Conservation (phyloP, 2,329 filamentous ascomycete genomes). For the Trichophyton schoenleinii region DNA sequence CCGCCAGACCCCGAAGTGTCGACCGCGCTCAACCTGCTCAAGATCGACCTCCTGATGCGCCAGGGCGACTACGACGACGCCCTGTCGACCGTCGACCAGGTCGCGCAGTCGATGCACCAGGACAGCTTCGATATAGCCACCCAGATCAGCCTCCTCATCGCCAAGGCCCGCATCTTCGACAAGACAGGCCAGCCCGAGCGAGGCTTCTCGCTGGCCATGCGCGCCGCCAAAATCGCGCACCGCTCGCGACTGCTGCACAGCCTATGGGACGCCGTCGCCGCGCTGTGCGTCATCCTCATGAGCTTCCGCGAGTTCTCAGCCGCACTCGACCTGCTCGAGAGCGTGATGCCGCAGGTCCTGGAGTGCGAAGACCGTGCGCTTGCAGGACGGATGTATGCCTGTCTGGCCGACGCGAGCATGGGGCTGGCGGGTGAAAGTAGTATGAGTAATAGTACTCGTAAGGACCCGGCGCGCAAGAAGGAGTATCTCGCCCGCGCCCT, state of each 20-base stretch:
- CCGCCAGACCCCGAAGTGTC: conserved; percentile 47
- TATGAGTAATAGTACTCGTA: conserved; percentile 12
- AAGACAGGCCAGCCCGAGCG: conserved; percentile 56
- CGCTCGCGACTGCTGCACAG: conserved; percentile 54
- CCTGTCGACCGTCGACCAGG: conserved; percentile 41
- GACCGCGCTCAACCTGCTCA: conserved; percentile 46
- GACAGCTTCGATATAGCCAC: conserved; percentile 52
- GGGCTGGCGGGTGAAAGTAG: conserved; percentile 52
- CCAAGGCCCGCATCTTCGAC: conserved; percentile 60
- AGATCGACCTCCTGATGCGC: conserved; percentile 47
- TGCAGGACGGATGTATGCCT: conserved; percentile 53
- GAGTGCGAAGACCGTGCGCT: conserved; percentile 55
- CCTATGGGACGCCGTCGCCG: conserved; percentile 60
- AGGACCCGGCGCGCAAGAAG: conserved; percentile 33
- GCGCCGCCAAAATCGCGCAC: conserved; percentile 62
- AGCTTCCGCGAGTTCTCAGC: conserved; percentile 58
- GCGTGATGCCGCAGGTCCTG: conserved; percentile 61
- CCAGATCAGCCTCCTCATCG: conserved; percentile 56
- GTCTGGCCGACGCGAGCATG: conserved; percentile 65
- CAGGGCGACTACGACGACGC: conserved; percentile 42
- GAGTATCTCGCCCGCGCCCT: conserved; percentile 49
- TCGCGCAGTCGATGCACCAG: conserved; percentile 40
- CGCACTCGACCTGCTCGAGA: conserved; percentile 51
- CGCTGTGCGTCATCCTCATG: conserved; percentile 56
- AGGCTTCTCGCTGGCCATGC: conserved; percentile 63